Evolutionary conservation across 2,329 filamentous ascomycete species (phyloP).

Genomic region (Alternaria panax): DNA sequence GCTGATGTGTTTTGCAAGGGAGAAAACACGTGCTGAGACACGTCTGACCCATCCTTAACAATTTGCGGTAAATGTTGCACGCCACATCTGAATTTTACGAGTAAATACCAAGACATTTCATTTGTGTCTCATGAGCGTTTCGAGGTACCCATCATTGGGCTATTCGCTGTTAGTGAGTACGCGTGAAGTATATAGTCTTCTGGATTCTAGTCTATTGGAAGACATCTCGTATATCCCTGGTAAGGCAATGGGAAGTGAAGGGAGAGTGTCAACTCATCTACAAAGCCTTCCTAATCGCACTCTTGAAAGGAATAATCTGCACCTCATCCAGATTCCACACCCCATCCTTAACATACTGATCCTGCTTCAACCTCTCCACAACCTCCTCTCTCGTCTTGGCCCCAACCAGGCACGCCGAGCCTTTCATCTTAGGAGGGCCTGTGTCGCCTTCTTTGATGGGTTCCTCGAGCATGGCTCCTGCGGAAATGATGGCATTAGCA

Average conservation of each 20-base stretch:
- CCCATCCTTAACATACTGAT: constrained; percentile 73
- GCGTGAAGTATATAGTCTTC: not conserved
- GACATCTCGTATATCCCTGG: not conserved
- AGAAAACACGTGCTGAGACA: too few relatives aligned
- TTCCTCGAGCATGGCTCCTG: constrained; percentile 48
- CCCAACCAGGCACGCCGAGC: constrained; percentile 72
- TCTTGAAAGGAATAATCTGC: constrained; percentile 59
- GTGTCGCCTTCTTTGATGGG: constrained; percentile 64
- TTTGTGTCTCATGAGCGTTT: not conserved
- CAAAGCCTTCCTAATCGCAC: constrained; percentile 54
- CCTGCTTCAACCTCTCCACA: constrained; percentile 69
- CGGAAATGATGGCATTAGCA: not conserved
- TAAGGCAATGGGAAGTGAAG: too few relatives aligned
- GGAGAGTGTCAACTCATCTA: too few relatives aligned
- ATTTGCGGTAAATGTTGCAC: too few relatives aligned
- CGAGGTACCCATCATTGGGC: not conserved
- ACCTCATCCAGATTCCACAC: constrained; percentile 75
- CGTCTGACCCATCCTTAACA: too few relatives aligned
- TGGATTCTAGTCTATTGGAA: not conserved
- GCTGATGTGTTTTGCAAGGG: not conserved
- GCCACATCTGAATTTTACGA: not conserved
- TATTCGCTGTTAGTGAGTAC: not conserved
- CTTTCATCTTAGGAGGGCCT: constrained; percentile 71
- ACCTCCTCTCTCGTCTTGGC: constrained; percentile 76
- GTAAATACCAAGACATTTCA: not conserved